phyloP scores from a whole-genome alignment of 495 filamentous ascomycete species.

The Daldinia loculata region DNA sequence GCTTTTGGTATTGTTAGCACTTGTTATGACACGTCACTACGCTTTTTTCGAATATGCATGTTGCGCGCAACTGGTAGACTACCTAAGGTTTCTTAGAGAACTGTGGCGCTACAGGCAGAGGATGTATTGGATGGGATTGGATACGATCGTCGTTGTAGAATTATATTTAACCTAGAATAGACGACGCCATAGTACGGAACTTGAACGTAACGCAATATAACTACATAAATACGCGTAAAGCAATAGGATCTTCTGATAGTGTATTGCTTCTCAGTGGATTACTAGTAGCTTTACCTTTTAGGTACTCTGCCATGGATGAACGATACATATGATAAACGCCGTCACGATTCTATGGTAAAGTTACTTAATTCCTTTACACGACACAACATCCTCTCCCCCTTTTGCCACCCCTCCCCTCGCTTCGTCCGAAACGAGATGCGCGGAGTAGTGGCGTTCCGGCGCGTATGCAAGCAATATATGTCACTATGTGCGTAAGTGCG shows the following conservation, averaged over 20 bases:
- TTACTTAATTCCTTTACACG: background rate
- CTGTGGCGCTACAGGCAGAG: background rate
- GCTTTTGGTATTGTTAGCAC: too few relatives aligned
- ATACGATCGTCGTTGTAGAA: background rate
- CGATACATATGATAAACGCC: too few relatives aligned
- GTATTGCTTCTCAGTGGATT: background rate
- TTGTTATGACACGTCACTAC: background rate
- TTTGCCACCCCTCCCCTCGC: background rate
- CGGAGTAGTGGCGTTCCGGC: background rate
- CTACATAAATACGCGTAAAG: background rate
- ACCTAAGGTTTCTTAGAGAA: background rate
- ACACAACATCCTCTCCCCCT: background rate
- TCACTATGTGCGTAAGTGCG: background rate
- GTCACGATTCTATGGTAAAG: background rate
- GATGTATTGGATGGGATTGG: background rate
- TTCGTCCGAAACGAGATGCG: background rate
- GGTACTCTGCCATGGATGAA: background rate
- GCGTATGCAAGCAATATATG: background rate
- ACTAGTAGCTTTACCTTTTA: background rate
- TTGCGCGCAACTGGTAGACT: background rate
- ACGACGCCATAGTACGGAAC: background rate
- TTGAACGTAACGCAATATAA: background rate
- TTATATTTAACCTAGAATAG: conserved; percentile 2
- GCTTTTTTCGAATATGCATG: background rate
- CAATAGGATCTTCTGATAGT: background rate